These are phyloP conservation scores for Aspergillus unguis DNA, from an alignment of 2,329 filamentous ascomycete genomes.

Conservation along the genomic window DNA sequence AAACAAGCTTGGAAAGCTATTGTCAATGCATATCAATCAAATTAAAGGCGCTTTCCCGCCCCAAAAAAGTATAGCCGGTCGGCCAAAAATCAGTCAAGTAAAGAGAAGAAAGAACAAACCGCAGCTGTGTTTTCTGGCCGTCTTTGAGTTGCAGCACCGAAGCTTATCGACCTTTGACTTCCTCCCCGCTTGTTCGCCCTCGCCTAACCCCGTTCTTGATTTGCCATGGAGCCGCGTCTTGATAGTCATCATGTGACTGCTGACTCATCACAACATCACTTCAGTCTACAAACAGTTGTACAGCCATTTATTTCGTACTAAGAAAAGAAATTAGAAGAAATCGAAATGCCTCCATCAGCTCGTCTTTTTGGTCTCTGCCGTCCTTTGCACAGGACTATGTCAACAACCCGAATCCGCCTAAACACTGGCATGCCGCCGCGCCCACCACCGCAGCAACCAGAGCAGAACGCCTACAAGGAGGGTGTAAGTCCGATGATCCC, in stretches of 20 bases:
- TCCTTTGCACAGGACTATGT: conserved; percentile 10
- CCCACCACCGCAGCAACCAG: conserved; percentile 4
- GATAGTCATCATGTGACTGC: conserved; percentile 22
- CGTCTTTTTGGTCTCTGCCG: neutral
- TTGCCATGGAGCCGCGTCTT: conserved; percentile 15
- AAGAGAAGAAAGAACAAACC: conserved; percentile 1
- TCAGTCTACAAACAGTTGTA: neutral
- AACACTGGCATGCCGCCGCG: conserved; percentile 1
- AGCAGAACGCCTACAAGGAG: conserved; percentile 24
- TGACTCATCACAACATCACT: conserved; percentile 16
- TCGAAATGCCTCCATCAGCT: neutral
- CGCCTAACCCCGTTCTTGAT: conserved; percentile 15
- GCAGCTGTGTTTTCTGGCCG: neutral
- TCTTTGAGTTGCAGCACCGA: conserved; percentile 19
- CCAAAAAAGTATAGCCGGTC: neutral
- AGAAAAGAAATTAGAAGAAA: neutral
- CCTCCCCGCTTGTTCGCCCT: conserved; percentile 23
- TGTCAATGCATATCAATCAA: neutral
- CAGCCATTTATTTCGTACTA: neutral
- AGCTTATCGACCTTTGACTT: conserved; percentile 35
- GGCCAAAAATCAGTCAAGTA: neutral
- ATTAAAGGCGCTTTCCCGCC: neutral
- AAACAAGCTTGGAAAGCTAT: neutral
- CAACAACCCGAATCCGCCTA: conserved; percentile 10
- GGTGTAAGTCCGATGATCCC: conserved; percentile 24